These are phyloP conservation scores for Lactifluus pinguis DNA, from an alignment of 768 basidiomycete genomes.

Conservation along the genomic window DNA sequence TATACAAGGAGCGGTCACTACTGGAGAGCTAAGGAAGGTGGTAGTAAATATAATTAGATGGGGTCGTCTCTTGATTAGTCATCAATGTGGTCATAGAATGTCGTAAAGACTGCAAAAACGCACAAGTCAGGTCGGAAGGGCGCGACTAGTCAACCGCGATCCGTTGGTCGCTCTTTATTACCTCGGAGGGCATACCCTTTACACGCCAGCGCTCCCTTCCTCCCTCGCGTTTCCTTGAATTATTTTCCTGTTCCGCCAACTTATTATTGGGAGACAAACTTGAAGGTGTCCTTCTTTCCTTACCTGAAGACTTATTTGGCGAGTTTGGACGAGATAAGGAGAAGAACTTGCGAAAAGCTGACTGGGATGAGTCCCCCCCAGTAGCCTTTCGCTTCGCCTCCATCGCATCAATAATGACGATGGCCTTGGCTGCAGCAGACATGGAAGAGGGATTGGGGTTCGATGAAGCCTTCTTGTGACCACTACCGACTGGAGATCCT, in stretches of 20 bases:
- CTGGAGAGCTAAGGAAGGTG: neutral
- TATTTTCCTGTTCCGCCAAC: conserved; percentile 12
- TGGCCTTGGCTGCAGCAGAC: conserved; percentile 50
- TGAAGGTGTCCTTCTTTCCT: neutral
- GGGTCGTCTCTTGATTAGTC: neutral
- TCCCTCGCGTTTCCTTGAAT: conserved; percentile 2
- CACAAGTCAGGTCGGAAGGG: neutral
- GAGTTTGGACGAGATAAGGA: conserved; percentile 17
- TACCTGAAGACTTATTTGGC: conserved; percentile 6
- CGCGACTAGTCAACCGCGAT: conserved; percentile 15
- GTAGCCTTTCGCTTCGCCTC: conserved; percentile 35
- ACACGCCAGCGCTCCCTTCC: conserved; percentile 14
- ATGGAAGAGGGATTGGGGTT: conserved; percentile 39
- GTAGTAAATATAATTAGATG: neutral
- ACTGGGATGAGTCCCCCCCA: conserved; percentile 22
- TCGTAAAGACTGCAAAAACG: neutral
- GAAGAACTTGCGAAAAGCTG: conserved; percentile 22
- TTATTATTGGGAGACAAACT: neutral
- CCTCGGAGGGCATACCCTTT: conserved; percentile 2
- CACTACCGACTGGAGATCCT: conserved; percentile 9
- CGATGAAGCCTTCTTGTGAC: conserved; percentile 24
- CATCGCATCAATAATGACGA: conserved; percentile 51
- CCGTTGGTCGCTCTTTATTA: conserved; percentile 10
- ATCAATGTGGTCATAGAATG: neutral
- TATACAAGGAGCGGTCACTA: neutral